Percentiles rank a stretch among this genome's conserved stretches.
Conservation (phyloP, 306 rosid species). For the peach (Prunus persica) region Prunus_persica_NCBIv2 NC_034009.1:11434001-11434500, state of each 20-base stretch:
- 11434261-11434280: background rate
- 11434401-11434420: background rate
- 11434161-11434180: background rate
- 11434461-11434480: background rate
- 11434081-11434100: background rate
- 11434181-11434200: background rate
- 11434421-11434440: background rate
- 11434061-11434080: background rate
- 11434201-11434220: background rate
- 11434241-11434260: background rate
- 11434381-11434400: background rate
- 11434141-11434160: background rate
- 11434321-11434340: background rate
- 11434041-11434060: slow-evolving; percentile 81
- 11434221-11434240: slow-evolving; percentile 7
- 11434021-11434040: slow-evolving; percentile 87
- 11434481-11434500: background rate
- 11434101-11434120: background rate
- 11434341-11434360: background rate
- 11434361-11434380: background rate
- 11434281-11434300: background rate
- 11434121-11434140: background rate
- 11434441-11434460: background rate
- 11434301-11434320: background rate
- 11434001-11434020: slow-evolving; percentile 79